Percentiles rank a stretch among this genome's conserved stretches.
Conservation (phyloP, 83 land plant genomes). For the Diphasiastrum complanatum region DNA sequence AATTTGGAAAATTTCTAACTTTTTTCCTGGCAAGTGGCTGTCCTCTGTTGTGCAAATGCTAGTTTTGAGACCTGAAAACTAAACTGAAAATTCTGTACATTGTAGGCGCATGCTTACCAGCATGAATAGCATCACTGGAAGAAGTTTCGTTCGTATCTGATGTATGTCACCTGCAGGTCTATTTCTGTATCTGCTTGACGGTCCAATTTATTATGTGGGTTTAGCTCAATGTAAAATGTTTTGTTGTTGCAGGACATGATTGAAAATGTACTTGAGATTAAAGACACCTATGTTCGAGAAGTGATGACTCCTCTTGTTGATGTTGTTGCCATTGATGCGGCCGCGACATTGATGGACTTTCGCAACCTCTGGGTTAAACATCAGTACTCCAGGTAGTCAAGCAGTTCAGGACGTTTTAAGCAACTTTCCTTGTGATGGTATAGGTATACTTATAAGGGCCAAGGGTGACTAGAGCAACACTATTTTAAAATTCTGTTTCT, state of each 20-base stretch:
- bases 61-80: no score
- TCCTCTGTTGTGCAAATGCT: no score
- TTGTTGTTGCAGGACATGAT: slow-evolving; percentile 78
- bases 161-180: no score
- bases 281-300: slow-evolving; percentile 90
- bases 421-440: not conserved
- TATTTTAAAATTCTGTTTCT: no score
- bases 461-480: no score
- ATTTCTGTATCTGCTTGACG: no score
- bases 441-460: not conserved
- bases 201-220: not conserved
- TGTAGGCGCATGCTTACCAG: no score
- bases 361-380: slow-evolving; percentile 76
- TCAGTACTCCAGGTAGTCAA: slow-evolving; percentile 78
- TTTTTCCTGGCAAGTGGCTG: no score
- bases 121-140: no score
- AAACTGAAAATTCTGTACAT: no score
- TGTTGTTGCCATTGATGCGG: slow-evolving; percentile 90
- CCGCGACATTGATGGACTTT: slow-evolving; percentile 81
- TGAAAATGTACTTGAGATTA: slow-evolving; percentile 89
- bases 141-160: no score
- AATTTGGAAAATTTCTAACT: no score
- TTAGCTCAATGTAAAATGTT: not conserved
- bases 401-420: not conserved
- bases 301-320: slow-evolving; percentile 98